Evolutionary conservation across 1,284 basidiomycete genomes (phyloP).

Genomic region (Trametes polyzona): DNA sequence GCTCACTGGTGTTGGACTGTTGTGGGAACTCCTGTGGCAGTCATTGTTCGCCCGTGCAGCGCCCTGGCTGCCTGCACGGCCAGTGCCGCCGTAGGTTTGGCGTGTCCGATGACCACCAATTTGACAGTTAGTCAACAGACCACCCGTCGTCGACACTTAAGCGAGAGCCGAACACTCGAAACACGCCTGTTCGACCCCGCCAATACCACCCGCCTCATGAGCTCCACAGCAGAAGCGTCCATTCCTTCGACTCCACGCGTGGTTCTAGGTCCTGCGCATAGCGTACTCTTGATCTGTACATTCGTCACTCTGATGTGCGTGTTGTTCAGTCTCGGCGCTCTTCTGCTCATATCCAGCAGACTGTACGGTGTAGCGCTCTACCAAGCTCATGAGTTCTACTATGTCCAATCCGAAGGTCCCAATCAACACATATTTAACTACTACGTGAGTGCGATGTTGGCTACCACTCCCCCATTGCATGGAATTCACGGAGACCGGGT

Average conservation of each 20-base stretch:
- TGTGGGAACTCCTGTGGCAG: no score
- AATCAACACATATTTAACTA: not conserved
- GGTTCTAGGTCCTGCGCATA: not conserved
- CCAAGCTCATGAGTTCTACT: not conserved
- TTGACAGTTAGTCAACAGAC: no score
- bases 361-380: not conserved
- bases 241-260: not conserved
- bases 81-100: no score
- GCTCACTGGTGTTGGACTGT: no score
- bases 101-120: no score
- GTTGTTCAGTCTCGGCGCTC: not conserved
- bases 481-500: not conserved
- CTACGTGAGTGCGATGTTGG: not conserved
- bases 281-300: not conserved
- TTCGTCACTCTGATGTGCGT: not conserved
- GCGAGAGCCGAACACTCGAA: not conserved
- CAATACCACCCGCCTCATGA: not conserved
- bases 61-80: no score
- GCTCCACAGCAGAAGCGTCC: not conserved
- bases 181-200: not conserved
- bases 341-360: not conserved
- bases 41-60: no score
- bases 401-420: not conserved
- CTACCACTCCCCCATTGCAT: no score
- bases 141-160: not conserved